phyloP scores from a whole-genome alignment of 1,284 basidiomycete genomes.

The Cutaneotrichosporon cyanovorans region DNA sequence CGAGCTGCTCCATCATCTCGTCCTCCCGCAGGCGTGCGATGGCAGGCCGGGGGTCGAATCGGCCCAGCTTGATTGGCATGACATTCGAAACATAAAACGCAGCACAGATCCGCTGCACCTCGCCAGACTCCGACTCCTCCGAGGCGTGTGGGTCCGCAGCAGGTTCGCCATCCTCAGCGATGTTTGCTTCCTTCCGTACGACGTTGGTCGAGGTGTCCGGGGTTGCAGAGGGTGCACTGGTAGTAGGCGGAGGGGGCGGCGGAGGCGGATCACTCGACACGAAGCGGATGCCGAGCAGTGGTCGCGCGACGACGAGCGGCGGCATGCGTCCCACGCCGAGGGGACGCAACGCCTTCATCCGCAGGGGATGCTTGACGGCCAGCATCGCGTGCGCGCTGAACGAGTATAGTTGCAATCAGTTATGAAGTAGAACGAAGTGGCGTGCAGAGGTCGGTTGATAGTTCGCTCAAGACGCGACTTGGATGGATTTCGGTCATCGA shows the following conservation, averaged over 20 bases:
- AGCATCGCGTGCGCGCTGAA: not conserved
- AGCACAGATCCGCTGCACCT: conserved; percentile 24
- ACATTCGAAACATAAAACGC: conserved; percentile 47
- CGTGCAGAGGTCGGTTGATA: not conserved
- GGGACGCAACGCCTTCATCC: not conserved
- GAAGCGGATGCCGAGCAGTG: not conserved
- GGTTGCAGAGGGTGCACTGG: not conserved
- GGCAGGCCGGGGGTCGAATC: conserved; percentile 38
- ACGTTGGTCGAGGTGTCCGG: not conserved
- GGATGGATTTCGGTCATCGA: too few species aligned
- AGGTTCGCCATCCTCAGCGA: not conserved
- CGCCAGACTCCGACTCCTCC: not conserved
- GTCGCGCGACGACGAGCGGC: not conserved
- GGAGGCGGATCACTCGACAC: not conserved
- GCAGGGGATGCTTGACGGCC: conserved; percentile 2
- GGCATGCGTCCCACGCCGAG: not conserved
- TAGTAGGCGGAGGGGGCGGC: not conserved
- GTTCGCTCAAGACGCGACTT: not conserved
- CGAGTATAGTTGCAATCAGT: too few species aligned
- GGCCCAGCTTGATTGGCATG: conserved; percentile 38
- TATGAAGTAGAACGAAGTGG: too few species aligned
- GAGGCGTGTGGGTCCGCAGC: conserved; percentile 1
- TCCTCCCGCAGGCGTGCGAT: conserved; percentile 34
- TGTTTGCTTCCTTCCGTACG: not conserved
- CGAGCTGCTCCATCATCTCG: conserved; percentile 38